Evolutionary conservation across 306 rosid species (phyloP), one percentile per base, ranked within the genome.

Genomic region (Coriaria nepalensis): DNA sequence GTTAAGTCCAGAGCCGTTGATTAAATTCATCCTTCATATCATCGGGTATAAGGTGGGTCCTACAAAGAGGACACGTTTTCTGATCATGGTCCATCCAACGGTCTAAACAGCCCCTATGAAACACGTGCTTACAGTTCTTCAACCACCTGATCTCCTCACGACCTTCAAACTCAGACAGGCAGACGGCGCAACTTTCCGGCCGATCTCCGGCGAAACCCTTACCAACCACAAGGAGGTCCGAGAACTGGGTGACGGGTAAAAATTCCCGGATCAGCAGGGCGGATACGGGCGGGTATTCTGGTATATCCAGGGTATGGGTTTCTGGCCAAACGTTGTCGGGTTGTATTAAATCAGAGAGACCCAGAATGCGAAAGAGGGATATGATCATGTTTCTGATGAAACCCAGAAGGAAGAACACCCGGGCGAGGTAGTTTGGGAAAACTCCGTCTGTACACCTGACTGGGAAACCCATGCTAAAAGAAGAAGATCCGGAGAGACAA

Each of bases 101-200:
- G 52, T 57, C 62, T 40, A 56, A 4, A 33, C 62, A 57, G n/a
- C 49, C 44, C 44, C 38, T 37, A 42, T 57, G 53, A 10, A 57
- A 57, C 20, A 57, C 49, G 52, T 57, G 62, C 20, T 15, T 35
- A 7, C 62, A 57, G 37, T 57, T 46, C 44, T 42, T 47, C 33
- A 46, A 7, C 20, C 40, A 35, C 40, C 62, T 33, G 42, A 57
- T 35, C 51, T 57, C 53, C 15, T 57, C 62, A 2, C 37, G 52
- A 37, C n/a, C 45, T 37, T 57, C 9, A 14, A 46, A 57, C 35
- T 57, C 62, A 12, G 38, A 47, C 8, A 57, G 62, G 14, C 62
- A 57, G 37, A 57, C 62, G 12, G 53, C 52, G 62, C 62, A 57
- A 35, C 44, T 35, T n/a, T 57, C 62, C 37, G 62, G 38, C 45